Conservation (phyloP, 2,329 filamentous ascomycete genomes). For the Cordyceps javanica region DNA sequence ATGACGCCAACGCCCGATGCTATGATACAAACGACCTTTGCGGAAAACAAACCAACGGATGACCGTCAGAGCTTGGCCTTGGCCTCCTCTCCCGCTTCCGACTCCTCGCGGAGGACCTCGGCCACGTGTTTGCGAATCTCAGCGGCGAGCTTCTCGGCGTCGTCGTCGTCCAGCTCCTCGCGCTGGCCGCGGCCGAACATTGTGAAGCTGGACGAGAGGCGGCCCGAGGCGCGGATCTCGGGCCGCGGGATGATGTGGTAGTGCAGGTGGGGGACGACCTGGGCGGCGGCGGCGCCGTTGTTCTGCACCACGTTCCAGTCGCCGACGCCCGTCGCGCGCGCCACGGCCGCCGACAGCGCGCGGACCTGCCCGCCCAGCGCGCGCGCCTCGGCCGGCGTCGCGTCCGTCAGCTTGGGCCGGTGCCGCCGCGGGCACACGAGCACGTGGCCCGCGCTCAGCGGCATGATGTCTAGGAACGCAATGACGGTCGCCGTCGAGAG, state of each 20-base stretch:
- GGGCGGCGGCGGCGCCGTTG: constrained; percentile 81
- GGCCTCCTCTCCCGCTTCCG: constrained; percentile 17
- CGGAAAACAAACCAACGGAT: background rate
- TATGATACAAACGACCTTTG: background rate
- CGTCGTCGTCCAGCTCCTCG: constrained; percentile 71
- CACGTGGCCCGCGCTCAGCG: constrained; percentile 75
- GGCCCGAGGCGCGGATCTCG: constrained; percentile 50
- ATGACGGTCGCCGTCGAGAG: constrained; percentile 72
- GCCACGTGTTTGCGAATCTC: constrained; percentile 46
- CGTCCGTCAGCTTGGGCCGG: constrained; percentile 69
- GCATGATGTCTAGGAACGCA: constrained; percentile 91
- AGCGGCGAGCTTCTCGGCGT: constrained; percentile 55
- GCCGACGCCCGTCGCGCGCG: constrained; percentile 59
- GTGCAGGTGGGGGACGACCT: constrained; percentile 90
- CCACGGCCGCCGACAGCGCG: constrained; percentile 65
- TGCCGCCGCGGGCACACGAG: constrained; percentile 75
- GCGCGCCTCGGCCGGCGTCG: constrained; percentile 55
- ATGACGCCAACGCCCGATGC: constrained; percentile 2
- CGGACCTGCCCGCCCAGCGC: constrained; percentile 65
- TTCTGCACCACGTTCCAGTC: constrained; percentile 99
- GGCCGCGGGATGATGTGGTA: constrained; percentile 91
- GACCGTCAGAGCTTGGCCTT: constrained; percentile 33
- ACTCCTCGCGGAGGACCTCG: constrained; percentile 39
- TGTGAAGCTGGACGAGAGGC: constrained; percentile 61
- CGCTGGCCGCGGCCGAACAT: constrained; percentile 75